phyloP scores from a whole-genome alignment of 768 basidiomycete genomes.

The Dacryopinax primogenitus region DNA sequence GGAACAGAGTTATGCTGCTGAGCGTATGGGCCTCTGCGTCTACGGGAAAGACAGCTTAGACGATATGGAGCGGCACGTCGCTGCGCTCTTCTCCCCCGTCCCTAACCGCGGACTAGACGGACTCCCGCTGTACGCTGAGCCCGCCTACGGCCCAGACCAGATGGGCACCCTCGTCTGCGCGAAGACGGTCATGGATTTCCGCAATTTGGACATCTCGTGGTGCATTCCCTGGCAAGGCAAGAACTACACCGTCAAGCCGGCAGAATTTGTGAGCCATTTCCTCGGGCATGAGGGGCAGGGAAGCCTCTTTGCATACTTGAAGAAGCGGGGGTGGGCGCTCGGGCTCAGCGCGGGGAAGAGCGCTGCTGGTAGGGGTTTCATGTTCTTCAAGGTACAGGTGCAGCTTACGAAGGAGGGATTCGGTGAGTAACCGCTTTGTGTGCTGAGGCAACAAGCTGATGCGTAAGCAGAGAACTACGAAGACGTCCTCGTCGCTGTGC shows the following conservation, averaged over 20 bases:
- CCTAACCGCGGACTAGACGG: conserved; percentile 40
- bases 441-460: neutral
- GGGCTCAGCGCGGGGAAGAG: conserved; percentile 57
- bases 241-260: conserved; percentile 33
- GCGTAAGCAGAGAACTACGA: conserved; percentile 53
- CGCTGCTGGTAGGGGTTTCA: conserved; percentile 66
- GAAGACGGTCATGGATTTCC: conserved; percentile 82
- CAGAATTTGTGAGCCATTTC: conserved; percentile 61
- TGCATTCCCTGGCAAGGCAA: conserved; percentile 16
- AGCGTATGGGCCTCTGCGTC: conserved; percentile 23
- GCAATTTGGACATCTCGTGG: conserved; percentile 65
- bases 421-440: conserved; percentile 38
- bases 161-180: conserved; percentile 33
- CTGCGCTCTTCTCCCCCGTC: conserved; percentile 58
- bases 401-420: conserved; percentile 77
- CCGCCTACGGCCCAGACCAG: neutral
- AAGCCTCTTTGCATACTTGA: conserved; percentile 80
- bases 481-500: conserved; percentile 51
- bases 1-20: conserved; percentile 26
- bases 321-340: conserved; percentile 77
- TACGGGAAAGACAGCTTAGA: conserved; percentile 53
- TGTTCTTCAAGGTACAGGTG: conserved; percentile 74
- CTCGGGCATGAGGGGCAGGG: conserved; percentile 76
- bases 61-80: conserved; percentile 49
- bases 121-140: conserved; percentile 19